These are phyloP conservation scores for Citrus sp. DNA, from an alignment of 345 rosid species.

Conservation along the genomic window DNA sequence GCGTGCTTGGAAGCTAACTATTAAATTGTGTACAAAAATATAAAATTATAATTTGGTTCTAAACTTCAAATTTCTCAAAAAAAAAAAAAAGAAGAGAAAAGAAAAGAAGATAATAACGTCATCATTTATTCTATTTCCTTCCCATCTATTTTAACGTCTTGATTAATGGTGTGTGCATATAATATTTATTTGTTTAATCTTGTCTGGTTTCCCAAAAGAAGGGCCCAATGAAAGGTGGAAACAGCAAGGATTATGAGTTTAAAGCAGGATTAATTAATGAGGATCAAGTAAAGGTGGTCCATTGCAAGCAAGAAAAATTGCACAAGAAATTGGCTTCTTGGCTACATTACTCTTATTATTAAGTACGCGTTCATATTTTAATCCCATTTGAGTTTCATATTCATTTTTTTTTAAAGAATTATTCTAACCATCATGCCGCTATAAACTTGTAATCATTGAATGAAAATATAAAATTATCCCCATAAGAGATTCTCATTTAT, in stretches of 20 bases:
- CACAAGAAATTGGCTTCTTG: slow-evolving; percentile 6
- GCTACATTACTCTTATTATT: background rate
- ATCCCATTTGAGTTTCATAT: slow-evolving; percentile 17
- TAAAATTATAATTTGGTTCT: too few species aligned
- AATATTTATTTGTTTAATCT: background rate
- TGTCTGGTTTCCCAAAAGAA: slow-evolving; percentile 13
- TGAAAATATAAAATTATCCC: slow-evolving; percentile 5
- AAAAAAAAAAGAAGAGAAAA: too few species aligned
- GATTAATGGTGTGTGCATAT: background rate
- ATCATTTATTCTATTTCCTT: background rate
- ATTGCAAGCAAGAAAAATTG: background rate
- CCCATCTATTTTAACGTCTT: background rate
- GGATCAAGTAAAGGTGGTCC: slow-evolving; percentile 20
- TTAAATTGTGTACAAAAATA: background rate
- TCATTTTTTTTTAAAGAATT: slow-evolving; percentile 12
- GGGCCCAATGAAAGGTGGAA: slow-evolving; percentile 21
- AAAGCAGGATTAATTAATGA: background rate
- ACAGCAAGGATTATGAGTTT: slow-evolving; percentile 21
- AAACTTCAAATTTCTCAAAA: too few species aligned
- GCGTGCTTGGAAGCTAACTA: too few species aligned
- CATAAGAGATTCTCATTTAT: slow-evolving; percentile 3
- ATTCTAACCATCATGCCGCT: slow-evolving; percentile 19
- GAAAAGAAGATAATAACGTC: background rate
- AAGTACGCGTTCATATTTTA: slow-evolving; percentile 3
- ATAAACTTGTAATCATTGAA: slow-evolving; percentile 36